A percentile compares a stretch with the other conserved stretches of the same genome.
phyloP scores from a whole-genome alignment of 768 basidiomycete species.

The Termitomyces sp. region DNA sequence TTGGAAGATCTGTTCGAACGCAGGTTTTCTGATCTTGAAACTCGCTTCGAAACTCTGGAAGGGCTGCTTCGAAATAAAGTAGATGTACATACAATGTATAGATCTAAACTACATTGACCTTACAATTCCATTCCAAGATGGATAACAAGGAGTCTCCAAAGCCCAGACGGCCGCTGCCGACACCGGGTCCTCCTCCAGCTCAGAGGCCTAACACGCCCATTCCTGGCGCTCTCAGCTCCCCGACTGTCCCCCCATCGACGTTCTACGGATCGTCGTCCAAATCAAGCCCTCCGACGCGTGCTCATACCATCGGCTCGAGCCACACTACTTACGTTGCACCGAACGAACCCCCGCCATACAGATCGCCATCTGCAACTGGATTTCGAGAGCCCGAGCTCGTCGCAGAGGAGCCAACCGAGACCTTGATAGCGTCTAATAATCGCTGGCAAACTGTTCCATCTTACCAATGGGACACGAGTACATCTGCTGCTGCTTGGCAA shows the following conservation, averaged over 20 bases:
- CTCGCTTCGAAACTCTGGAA: too few relatives aligned
- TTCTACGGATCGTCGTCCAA: slow-evolving; percentile 34
- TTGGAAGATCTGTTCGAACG: too few relatives aligned
- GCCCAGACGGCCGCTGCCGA: slow-evolving; percentile 44
- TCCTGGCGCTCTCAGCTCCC: slow-evolving; percentile 16
- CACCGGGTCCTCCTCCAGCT: slow-evolving; percentile 32
- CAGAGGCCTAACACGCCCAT: slow-evolving; percentile 42
- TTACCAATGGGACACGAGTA: neutral
- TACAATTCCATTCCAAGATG: slow-evolving; percentile 30
- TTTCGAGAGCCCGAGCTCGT: slow-evolving; percentile 60
- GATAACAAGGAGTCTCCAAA: slow-evolving; percentile 44
- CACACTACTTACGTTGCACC: slow-evolving; percentile 38
- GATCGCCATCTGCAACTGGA: slow-evolving; percentile 24
- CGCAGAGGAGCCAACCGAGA: slow-evolving; percentile 31
- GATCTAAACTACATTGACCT: neutral
- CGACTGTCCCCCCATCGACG: slow-evolving; percentile 29
- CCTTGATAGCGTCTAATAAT: neutral
- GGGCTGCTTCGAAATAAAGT: too few relatives aligned
- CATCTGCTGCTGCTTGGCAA: neutral
- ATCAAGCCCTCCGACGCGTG: slow-evolving; percentile 36
- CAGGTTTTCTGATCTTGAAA: too few relatives aligned
- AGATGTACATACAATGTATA: too few relatives aligned
- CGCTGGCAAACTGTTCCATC: slow-evolving; percentile 6
- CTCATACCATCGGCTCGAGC: slow-evolving; percentile 38
- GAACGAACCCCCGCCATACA: slow-evolving; percentile 34